Conservation (phyloP, 2,329 filamentous ascomycete species). For the Calonectria ilicicola region DNA sequence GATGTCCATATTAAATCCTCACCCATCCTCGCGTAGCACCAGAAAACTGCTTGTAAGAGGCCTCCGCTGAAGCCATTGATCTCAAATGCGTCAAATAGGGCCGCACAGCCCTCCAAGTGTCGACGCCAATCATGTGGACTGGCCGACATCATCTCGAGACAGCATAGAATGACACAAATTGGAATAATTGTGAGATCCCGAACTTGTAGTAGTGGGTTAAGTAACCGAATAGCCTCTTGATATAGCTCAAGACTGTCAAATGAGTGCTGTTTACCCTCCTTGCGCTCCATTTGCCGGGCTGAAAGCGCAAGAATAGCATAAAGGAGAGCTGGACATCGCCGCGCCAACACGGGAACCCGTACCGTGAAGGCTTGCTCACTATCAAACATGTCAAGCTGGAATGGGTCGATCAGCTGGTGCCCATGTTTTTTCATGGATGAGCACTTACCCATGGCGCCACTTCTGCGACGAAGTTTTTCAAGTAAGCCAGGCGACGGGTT, state of each 20-base stretch:
- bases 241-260: slow-evolving; percentile 67
- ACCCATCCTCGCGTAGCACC: slow-evolving; percentile 71
- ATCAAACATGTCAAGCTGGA: slow-evolving; percentile 69
- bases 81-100: slow-evolving; percentile 63
- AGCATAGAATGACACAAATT: slow-evolving; percentile 54
- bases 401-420: slow-evolving; percentile 9
- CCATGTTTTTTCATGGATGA: slow-evolving; percentile 12
- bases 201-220: slow-evolving; percentile 50
- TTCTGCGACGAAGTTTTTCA: slow-evolving; percentile 64
- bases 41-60: slow-evolving; percentile 66
- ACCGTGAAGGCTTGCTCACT: slow-evolving; percentile 64
- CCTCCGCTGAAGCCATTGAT: slow-evolving; percentile 67
- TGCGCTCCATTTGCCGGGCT: slow-evolving; percentile 65
- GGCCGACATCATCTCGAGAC: slow-evolving; percentile 58
- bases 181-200: slow-evolving; percentile 49
- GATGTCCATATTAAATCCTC: slow-evolving; percentile 23
- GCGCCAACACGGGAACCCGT: slow-evolving; percentile 62
- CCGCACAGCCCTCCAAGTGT: slow-evolving; percentile 69
- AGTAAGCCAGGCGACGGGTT: slow-evolving; percentile 51
- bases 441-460: slow-evolving; percentile 62
- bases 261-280: slow-evolving; percentile 55
- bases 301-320: slow-evolving; percentile 67
- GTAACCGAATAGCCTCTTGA: slow-evolving; percentile 62
- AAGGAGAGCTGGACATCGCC: slow-evolving; percentile 57
- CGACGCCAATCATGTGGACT: slow-evolving; percentile 62